Percentiles rank a stretch among this genome's conserved stretches.
Conservation (phyloP, 805 yeast species). For the Torulaspora indica region DNA sequence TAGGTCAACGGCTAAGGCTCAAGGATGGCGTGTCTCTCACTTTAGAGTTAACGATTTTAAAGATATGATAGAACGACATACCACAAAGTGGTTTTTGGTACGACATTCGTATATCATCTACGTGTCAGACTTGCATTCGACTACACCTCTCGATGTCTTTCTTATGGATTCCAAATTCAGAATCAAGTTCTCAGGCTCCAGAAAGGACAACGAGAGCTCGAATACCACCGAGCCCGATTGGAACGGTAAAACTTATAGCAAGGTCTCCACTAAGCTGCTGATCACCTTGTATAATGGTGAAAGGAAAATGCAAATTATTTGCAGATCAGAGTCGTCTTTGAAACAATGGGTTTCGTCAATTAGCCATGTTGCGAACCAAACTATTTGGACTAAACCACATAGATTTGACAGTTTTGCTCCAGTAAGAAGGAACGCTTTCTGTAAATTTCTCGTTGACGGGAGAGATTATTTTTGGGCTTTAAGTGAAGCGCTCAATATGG, state of each 20-base stretch:
- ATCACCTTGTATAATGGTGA: constrained; percentile 68
- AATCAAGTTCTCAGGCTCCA: constrained; percentile 44
- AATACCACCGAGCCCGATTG: constrained; percentile 24
- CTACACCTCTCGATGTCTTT: constrained; percentile 87
- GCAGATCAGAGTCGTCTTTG: constrained; percentile 60
- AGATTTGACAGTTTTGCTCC: constrained; percentile 94
- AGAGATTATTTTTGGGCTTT: constrained; percentile 97
- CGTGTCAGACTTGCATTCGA: constrained; percentile 79
- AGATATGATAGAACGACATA: constrained; percentile 86
- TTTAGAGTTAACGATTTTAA: constrained; percentile 70
- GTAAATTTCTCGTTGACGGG: constrained; percentile 96
- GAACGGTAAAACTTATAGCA: constrained; percentile 28
- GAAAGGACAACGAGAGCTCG: constrained; percentile 30
- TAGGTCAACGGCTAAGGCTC: constrained; percentile 76
- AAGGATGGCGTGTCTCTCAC: constrained; percentile 96
- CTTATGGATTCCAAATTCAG: constrained; percentile 75
- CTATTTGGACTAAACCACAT: constrained; percentile 68
- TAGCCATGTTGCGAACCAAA: constrained; percentile 56
- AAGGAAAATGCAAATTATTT: constrained; percentile 67
- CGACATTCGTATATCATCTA: constrained; percentile 80
- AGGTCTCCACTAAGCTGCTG: constrained; percentile 50
- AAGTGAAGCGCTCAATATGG: constrained; percentile 86
- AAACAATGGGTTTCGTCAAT: constrained; percentile 74
- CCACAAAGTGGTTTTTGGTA: constrained; percentile 86
- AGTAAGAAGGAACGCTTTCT: constrained; percentile 73